Evolutionary conservation across 2,329 filamentous ascomycete genomes (phyloP), one percentile per base, ranked within the genome.

Genomic region (Drechslera avenae): DNA sequence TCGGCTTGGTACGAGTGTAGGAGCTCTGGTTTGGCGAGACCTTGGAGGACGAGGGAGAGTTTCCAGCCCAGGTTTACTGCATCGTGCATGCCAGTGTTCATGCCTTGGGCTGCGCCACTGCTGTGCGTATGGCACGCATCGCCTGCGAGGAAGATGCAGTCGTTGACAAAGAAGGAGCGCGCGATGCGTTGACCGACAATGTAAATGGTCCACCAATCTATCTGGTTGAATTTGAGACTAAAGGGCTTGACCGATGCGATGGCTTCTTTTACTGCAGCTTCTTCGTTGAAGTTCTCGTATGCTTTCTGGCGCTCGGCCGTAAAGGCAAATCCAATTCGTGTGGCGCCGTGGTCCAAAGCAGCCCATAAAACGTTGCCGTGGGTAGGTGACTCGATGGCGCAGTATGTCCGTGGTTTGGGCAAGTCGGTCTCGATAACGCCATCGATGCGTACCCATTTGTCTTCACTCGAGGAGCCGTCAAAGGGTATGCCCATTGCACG

Each of bases 91-190:
- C 81, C 81, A 0, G 80, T 80, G 59, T 85, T 84, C 79, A 85
- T 81, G 1, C 83, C 83, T 59, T 83, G 82, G 0, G 80, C 83
- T 2, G 81, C 83, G 0, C 78, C 77, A 0, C 81, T 81, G 31
- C 75, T 81, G 52, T 84, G 81, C 10, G 81, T 81, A 52, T 85
- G 82, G 1, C 80, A 81, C 5, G 82, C 81, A 48, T 86, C 83
- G 12, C 83, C 82, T 1, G 79, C 81, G 0, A 86, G 68, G 36
- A 85, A 79, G 3, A 82, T 72, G 3, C 81, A 75, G 2, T 78
- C 76, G 17, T 75, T 72, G 5, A 57, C 50, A 34, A 58, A 67
- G 50, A 73, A 71, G 2, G 55, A 57, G 13, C 66, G 64, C 10
- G 62, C 72, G 16, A 77, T 68, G 7, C 75, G 70, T 58, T 78